Evolutionary conservation across 257 asterid genomes (phyloP), one percentile per base, ranked within the genome.

Genomic region (Scutellaria galericulata): DNA sequence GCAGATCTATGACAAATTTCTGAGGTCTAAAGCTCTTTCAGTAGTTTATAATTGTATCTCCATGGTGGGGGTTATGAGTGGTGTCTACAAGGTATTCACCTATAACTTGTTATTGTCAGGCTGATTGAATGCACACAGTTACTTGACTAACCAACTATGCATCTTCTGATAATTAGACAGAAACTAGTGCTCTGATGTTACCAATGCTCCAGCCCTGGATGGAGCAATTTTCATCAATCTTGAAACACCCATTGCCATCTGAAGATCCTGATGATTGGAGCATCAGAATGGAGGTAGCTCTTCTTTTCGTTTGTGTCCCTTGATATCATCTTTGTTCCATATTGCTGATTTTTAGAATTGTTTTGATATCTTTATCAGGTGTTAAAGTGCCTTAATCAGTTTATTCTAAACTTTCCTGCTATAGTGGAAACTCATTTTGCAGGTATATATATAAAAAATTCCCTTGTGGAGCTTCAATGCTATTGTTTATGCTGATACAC

Each of bases 251-350:
- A n/a, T 89, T 95, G 82, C 98, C 80, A 77, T 86, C 92, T 70
- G 99, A 95, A 83, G 98, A 90, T 80, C 99, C 99, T 51, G 98
- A 92, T 53, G 96, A 92, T 75, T 95, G 99, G 99, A 86, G 95
- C 90, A 88, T 89, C 64, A 85, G 94, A 78, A 88, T 92, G 95
- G 97, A 95, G 99, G 99, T 92, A 74, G 64, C 58, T 59, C 55
- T 39, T 83, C 54, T 66, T 77, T 66, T 57, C 3, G n/a, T 56
- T 73, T 59, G 2, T 61, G 67, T 68, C 46, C 64, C 68, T 47
- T 68, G 75, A 66, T 78, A 78, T 61, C 50, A 52, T 63, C 40
- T 72, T 40, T 63, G 40, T 10, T 24, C 52, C 61, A 74, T 66
- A 60, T 71, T 66, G 66, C 69, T 53, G 64, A 72, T 46, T 14